These are phyloP conservation scores for Podospora pseudocomata DNA, from an alignment of 495 filamentous ascomycete genomes.

Conservation along the genomic window DNA sequence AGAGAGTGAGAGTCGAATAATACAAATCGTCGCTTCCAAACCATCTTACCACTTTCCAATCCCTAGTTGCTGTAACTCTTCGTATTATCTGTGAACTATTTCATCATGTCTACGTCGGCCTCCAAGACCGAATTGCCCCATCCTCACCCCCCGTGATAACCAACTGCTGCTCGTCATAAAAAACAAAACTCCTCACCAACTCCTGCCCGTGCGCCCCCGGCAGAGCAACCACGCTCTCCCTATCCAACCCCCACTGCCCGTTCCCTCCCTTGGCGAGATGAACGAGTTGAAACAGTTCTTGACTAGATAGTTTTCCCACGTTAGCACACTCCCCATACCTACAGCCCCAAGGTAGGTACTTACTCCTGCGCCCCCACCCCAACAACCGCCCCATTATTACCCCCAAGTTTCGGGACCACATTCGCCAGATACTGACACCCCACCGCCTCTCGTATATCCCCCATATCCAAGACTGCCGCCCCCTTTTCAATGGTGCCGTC, in stretches of 20 bases:
- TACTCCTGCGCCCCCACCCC: constrained; percentile 60
- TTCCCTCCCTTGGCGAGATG: constrained; percentile 54
- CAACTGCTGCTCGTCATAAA: constrained; percentile 65
- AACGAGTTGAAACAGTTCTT: constrained; percentile 63
- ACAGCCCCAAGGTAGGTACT: constrained; percentile 15
- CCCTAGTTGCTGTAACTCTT: too few species aligned
- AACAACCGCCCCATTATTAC: constrained; percentile 53
- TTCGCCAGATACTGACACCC: constrained; percentile 81
- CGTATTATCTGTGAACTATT: too few species aligned
- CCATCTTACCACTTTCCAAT: too few species aligned
- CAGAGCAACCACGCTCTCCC: constrained; percentile 59
- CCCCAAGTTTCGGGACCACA: constrained; percentile 53
- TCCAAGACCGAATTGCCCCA: constrained; percentile 66
- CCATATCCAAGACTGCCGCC: constrained; percentile 58
- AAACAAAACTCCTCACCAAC: constrained; percentile 72
- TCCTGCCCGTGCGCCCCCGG: constrained; percentile 79
- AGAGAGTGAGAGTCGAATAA: too few species aligned
- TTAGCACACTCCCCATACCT: background rate
- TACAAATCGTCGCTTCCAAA: background rate
- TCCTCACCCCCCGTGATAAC: constrained; percentile 80
- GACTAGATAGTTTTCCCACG: constrained; percentile 36
- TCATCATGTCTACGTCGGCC: constrained; percentile 25
- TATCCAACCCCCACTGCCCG: constrained; percentile 57
- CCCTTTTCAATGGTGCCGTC: constrained; percentile 54
- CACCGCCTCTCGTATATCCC: constrained; percentile 68